Conservation (phyloP, 2,329 filamentous ascomycete genomes). For the Pezicula rhizophila region DNA sequence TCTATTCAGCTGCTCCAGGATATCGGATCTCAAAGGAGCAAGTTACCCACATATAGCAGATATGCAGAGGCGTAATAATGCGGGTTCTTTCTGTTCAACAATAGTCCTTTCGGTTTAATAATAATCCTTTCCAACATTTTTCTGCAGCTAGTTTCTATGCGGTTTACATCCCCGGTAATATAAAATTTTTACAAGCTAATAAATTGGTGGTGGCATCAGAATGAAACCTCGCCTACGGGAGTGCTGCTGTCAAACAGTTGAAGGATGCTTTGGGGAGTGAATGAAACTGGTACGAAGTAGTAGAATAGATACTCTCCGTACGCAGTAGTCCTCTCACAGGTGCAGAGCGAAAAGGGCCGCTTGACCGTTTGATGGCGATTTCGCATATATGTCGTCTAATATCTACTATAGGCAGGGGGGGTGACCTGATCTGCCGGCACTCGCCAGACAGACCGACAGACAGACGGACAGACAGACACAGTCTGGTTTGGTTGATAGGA, state of each 20-base stretch:
- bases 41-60: neutral
- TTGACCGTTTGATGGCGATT: neutral
- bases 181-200: too few relatives aligned
- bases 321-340: neutral
- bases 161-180: too few relatives aligned
- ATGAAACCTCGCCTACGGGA: too few relatives aligned
- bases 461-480: too few relatives aligned
- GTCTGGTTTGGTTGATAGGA: too few relatives aligned
- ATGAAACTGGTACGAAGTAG: neutral
- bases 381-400: neutral
- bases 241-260: too few relatives aligned
- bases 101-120: too few relatives aligned
- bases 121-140: too few relatives aligned
- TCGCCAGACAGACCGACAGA: too few relatives aligned
- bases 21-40: slow-evolving; percentile 1
- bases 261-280: neutral
- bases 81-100: neutral
- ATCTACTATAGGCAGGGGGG: neutral
- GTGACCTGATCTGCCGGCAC: slow-evolving; percentile 1
- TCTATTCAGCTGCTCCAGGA: slow-evolving; percentile 14
- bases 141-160: too few relatives aligned
- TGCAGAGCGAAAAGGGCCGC: neutral
- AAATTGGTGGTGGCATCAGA: too few relatives aligned
- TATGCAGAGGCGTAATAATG: neutral
- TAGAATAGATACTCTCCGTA: too few relatives aligned